These are phyloP conservation scores for Metschnikowia cerradonensis DNA, from an alignment of 805 yeast genomes.

Conservation along the genomic window DNA sequence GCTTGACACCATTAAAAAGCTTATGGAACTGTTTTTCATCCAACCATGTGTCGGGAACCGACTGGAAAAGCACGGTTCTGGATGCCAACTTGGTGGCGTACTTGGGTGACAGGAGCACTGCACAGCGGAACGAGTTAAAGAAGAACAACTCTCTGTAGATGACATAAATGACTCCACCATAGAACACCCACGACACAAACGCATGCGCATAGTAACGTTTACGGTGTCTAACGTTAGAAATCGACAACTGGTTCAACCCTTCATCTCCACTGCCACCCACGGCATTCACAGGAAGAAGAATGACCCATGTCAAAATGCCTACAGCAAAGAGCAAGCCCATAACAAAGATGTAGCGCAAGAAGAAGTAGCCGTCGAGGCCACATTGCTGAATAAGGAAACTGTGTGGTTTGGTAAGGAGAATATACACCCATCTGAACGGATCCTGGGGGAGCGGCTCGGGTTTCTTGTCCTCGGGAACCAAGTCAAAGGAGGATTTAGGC, in stretches of 20 bases:
- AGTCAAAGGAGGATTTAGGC: constrained; percentile 67
- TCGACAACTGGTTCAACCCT: constrained; percentile 76
- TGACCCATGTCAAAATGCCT: constrained; percentile 53
- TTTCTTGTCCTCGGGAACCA: constrained; percentile 50
- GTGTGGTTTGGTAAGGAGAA: constrained; percentile 63
- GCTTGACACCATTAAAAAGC: constrained; percentile 76
- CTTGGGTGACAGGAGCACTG: constrained; percentile 74
- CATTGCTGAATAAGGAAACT: constrained; percentile 77
- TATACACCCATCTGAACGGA: constrained; percentile 63
- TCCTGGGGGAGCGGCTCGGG: constrained; percentile 76
- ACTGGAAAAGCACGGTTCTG: constrained; percentile 78
- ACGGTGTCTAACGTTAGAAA: constrained; percentile 61
- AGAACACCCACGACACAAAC: constrained; percentile 74
- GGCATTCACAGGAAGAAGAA: constrained; percentile 82
- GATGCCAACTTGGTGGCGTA: constrained; percentile 72
- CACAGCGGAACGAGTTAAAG: constrained; percentile 72
- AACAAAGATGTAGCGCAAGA: constrained; percentile 68
- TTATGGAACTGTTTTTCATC: constrained; percentile 70
- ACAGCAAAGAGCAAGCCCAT: constrained; percentile 44
- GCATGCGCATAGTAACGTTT: constrained; percentile 84
- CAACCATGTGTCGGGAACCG: constrained; percentile 71
- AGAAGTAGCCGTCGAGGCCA: constrained; percentile 93
- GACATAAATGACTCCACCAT: constrained; percentile 63
- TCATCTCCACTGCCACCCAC: constrained; percentile 53
- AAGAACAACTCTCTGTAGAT: constrained; percentile 80